A percentile compares a stretch with the other conserved stretches of the same genome.
phyloP scores from a whole-genome alignment of 345 rosid species.

The Melaleuca quinquenervia region DNA sequence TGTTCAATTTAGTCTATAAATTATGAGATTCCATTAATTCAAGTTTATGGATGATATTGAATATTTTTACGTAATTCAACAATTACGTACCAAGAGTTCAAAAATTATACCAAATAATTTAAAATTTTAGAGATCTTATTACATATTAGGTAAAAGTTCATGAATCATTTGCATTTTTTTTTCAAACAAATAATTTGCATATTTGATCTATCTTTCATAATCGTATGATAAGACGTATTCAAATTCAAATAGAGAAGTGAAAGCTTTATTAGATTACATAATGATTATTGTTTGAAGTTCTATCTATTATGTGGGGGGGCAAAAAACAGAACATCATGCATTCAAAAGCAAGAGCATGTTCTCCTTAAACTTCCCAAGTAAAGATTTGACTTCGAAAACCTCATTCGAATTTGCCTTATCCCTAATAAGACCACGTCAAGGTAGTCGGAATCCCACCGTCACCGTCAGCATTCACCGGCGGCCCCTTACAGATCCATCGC shows the following conservation, averaged over 20 bases:
- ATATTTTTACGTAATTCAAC: no score
- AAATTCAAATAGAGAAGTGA: neutral
- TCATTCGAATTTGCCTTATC: neutral
- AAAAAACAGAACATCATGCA: no score
- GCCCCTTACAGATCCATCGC: neutral
- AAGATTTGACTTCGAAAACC: neutral
- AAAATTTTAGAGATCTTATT: no score
- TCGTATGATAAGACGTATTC: fast-evolving
- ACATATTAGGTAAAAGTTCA: no score
- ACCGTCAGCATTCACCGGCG: neutral
- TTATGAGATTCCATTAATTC: no score
- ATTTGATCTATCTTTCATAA: neutral
- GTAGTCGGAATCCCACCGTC: neutral
- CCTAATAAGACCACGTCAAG: neutral
- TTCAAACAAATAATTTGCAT: no score
- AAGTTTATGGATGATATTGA: no score
- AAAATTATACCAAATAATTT: no score
- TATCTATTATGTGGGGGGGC: neutral
- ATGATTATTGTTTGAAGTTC: neutral
- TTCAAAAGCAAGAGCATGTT: no score
- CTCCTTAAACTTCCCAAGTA: neutral
- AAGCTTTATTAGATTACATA: neutral
- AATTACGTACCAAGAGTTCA: no score
- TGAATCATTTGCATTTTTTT: no score
- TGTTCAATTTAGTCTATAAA: no score